phyloP scores from a whole-genome alignment of 176 grass and related monocot species.

The Lolium perenne region DNA sequence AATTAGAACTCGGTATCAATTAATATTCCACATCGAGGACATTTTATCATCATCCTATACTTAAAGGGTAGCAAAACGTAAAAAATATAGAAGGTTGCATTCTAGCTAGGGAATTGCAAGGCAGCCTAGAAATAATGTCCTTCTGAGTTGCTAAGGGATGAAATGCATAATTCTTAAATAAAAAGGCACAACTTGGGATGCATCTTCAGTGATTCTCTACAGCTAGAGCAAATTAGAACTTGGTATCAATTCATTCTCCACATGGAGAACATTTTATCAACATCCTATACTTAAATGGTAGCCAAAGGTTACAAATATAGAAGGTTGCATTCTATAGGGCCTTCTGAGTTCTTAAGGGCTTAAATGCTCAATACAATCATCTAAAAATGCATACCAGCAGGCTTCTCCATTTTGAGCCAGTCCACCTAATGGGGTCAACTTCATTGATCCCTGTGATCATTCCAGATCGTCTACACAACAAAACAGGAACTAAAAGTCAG shows the following conservation, averaged over 20 bases:
- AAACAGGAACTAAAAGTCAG: conserved; percentile 31
- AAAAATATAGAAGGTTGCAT: background rate
- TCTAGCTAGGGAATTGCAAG: conserved; percentile 3
- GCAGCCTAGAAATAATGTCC: background rate
- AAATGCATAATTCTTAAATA: conserved; percentile 26
- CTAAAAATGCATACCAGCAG: conserved; percentile 66
- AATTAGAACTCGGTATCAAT: conserved; percentile 4
- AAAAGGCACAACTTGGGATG: background rate
- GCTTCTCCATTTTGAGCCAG: conserved; percentile 96
- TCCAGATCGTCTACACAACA: conserved; percentile 68
- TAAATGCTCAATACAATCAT: conserved; percentile 1
- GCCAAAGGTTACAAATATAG: background rate
- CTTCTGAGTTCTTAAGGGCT: background rate
- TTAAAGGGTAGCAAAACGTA: conserved; percentile 3
- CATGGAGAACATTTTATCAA: conserved; percentile 7
- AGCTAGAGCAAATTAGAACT: conserved; percentile 19
- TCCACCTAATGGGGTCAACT: conserved; percentile 79
- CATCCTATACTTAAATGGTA: conserved; percentile 10
- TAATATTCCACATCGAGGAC: background rate
- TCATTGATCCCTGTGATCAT: conserved; percentile 80
- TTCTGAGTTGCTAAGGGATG: background rate
- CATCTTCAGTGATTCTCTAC: background rate
- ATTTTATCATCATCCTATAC: conserved; percentile 19
- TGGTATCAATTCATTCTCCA: conserved; percentile 6
- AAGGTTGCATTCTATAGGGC: background rate